Evolutionary conservation across 768 basidiomycete species (phyloP), one percentile per base, ranked within the genome.

Genomic region (Arthromyces matolae): DNA sequence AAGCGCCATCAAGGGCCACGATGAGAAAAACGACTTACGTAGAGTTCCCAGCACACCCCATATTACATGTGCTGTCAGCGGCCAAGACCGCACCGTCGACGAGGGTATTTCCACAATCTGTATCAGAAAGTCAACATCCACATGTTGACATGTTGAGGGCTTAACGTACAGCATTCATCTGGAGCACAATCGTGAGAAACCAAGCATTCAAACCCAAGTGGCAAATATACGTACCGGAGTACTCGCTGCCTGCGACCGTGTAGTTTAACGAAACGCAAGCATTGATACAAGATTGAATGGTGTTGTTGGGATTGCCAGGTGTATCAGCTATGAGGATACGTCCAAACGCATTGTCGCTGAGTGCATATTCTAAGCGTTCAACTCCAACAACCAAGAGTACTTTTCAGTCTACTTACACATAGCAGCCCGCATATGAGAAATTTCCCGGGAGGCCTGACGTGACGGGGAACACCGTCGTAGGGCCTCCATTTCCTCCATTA

Each of bases 211-310:
- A n/a, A n/a, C n/a, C 47, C 7, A 27, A 34, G 45, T 35, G 14
- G 41, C 36, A 5, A 38, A 10, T 3, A 34, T 20, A 71, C 77
- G 56, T 54, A 82, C 80, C 63, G 36, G 75, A 62, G 49, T 76
- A 93, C 62, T 93, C 89, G 32, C 78, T 68, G 13, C 80, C 90
- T 4, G 87, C 88, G 34, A 89, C 56, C 0, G 81, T 78, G 64
- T 75, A 89, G 49, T 80, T 79, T 51, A 71, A 67, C 2, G 69
- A 58, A 0, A 56, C 56, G 63, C 92, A 94, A 22, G 70, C 61
- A 3, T 66, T 61, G 40, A 91, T 73, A 58, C 92, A 94, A 10
- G 60, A 61, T 55, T 85, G 69, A 36, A 87, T 75, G 0, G 89
- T 92, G 38, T 67, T 69, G 3, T 50, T 58, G 7, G 61, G 48